Evolutionary conservation across 331 rosid species (phyloP).

Genomic region (Telfairia occidentalis): DNA sequence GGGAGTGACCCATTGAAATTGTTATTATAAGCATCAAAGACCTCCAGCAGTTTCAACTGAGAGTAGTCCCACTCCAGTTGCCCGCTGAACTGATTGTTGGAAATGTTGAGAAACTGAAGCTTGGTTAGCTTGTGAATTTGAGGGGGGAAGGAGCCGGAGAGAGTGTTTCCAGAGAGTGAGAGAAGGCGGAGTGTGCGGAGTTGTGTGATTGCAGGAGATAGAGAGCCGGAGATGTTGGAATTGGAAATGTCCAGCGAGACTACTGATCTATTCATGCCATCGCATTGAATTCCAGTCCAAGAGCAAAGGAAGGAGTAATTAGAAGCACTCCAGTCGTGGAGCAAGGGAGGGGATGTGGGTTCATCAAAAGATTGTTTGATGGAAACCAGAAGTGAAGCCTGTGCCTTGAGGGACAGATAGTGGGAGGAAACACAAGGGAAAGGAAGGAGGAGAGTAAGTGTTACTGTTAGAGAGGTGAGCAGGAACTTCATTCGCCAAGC

Average conservation of each 20-base stretch:
- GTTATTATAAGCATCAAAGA: slow-evolving; percentile 62
- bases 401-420: not conserved
- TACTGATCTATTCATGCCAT: slow-evolving; percentile 27
- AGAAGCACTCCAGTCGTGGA: slow-evolving; percentile 43
- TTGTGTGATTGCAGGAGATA: slow-evolving; percentile 37
- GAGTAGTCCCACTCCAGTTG: slow-evolving; percentile 52
- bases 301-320: slow-evolving; percentile 40
- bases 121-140: slow-evolving; percentile 29
- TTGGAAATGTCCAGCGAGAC: slow-evolving; percentile 54
- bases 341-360: slow-evolving; percentile 31
- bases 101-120: slow-evolving; percentile 60
- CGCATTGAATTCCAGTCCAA: slow-evolving; percentile 64
- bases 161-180: no score
- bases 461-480: not conserved
- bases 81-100: slow-evolving; percentile 56
- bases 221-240: slow-evolving; percentile 42
- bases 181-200: no score
- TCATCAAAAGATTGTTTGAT: slow-evolving; percentile 39
- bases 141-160: slow-evolving; percentile 37
- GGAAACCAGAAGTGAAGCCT: slow-evolving; percentile 1
- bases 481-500: not conserved
- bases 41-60: slow-evolving; percentile 34
- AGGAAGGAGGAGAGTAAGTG: not conserved
- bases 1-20: slow-evolving; percentile 67
- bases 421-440: not conserved